Base-by-base conservation (phyloP, 2,329 filamentous ascomycete species). In the Ambrosiella xylebori region DNA sequence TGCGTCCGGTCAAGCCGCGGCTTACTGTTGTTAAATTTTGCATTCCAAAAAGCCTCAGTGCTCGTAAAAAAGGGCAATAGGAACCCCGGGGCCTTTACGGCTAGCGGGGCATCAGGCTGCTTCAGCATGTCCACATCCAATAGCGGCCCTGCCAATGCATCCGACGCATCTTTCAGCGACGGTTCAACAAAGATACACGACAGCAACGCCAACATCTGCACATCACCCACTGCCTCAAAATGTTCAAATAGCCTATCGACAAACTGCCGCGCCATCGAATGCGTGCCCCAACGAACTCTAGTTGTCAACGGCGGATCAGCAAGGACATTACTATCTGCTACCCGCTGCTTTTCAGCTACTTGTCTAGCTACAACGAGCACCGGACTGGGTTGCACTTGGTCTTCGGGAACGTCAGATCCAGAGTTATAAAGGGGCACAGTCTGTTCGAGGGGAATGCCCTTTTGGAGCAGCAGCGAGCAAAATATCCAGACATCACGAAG, bases 401-500 rank as follows among this genome's bases (percentile, higher is more conserved):
- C 40, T 19, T 38, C 52, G 9, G 36, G 12, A 13, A 11, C 39
- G 38, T 37, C 8, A 55, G 44, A 19, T 19, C 44, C 44, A 35
- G 17, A 4, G 27, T 51, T 50, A 53, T 57, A 47, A n/a, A 58
- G 11, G 13, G 61, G 76, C 72, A 37, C 74, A 71, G 2, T 70
- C 35, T 87, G 71, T 63, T 85, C 77, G 2, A 91, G 72, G 1
- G 85, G 86, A 36, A 90, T 82, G 50, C 88, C 81, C 63, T 86
- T 85, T 63, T 82, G 81, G 51, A 97, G 72, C 5, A 97, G 74
- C 59, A 96, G 73, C 15, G 81, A 84, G 57, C 88, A 75, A 63
- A 96, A 84, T 54, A 79, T 80, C 93, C 93, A 98, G 6, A 95
- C 79, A 63, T 88, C 81, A 35, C 85, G 84, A 37, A 94, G 70